Percentiles rank a stretch among this genome's conserved stretches.
These are phyloP conservation scores for Penicillium digitatum DNA, from an alignment of 2,329 filamentous ascomycete genomes.

Conservation along the genomic window DNA sequence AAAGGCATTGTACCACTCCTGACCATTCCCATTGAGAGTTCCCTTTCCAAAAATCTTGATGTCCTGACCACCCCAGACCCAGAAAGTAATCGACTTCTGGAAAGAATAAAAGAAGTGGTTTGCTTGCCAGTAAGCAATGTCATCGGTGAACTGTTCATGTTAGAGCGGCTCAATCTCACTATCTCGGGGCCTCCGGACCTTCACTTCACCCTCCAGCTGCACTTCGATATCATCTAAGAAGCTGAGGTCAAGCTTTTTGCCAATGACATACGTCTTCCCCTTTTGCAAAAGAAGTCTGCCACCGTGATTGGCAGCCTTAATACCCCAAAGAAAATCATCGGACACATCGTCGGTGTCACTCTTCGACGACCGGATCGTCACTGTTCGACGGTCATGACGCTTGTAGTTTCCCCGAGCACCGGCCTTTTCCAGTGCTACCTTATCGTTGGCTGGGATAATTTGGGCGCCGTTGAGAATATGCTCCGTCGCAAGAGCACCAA, in stretches of 20 bases:
- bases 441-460: constrained; percentile 25
- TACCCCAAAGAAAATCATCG: constrained; percentile 51
- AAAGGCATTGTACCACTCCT: constrained; percentile 50
- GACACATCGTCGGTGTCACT: constrained; percentile 57
- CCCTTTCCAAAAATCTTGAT: constrained; percentile 59
- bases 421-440: constrained; percentile 15
- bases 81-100: constrained; percentile 58
- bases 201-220: constrained; percentile 56
- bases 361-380: constrained; percentile 52
- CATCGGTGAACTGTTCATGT: constrained; percentile 42
- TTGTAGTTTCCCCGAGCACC: constrained; percentile 24
- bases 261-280: constrained; percentile 55
- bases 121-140: constrained; percentile 48
- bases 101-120: constrained; percentile 52
- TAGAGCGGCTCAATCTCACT: neutral
- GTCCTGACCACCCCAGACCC: constrained; percentile 60
- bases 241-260: constrained; percentile 56
- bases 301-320: constrained; percentile 56
- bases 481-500: constrained; percentile 17
- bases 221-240: constrained; percentile 57
- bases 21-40: constrained; percentile 55
- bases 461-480: constrained; percentile 24
- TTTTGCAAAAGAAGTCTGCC: constrained; percentile 55
- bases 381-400: constrained; percentile 40
- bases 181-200: constrained; percentile 26